Conservation (phyloP, 1,139 yeast species). For the Blastobotrys malaysiensis region DNA sequence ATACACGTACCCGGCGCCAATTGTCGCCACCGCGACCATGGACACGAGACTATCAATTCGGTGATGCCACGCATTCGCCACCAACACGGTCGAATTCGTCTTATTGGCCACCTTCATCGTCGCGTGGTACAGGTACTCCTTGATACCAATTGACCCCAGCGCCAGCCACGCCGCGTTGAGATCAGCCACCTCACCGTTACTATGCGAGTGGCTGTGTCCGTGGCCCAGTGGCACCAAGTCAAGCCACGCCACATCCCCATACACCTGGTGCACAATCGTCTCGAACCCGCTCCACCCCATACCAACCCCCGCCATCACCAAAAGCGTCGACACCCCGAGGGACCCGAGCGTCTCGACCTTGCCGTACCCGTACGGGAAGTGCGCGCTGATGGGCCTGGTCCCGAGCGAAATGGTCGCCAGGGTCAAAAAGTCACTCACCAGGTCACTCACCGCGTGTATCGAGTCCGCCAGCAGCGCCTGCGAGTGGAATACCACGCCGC, state of each 20-base stretch:
- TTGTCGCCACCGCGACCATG: constrained; percentile 81
- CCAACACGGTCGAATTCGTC: constrained; percentile 79
- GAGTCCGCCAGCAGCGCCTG: constrained; percentile 94
- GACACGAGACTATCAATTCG: constrained; percentile 94
- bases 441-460: constrained; percentile 83
- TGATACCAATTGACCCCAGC: constrained; percentile 73
- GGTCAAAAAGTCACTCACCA: constrained; percentile 84
- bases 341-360: constrained; percentile 91
- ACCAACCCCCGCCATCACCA: constrained; percentile 81
- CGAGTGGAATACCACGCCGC: constrained; percentile 90
- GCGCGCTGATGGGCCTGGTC: constrained; percentile 52
- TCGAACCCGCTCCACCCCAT: constrained; percentile 85
- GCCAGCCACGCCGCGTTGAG: constrained; percentile 97
- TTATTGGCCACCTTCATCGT: constrained; percentile 73
- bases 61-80: constrained; percentile 99
- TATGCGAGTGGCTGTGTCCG: constrained; percentile 40
- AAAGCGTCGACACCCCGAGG: constrained; percentile 73
- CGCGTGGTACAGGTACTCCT: constrained; percentile 79
- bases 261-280: constrained; percentile 50
- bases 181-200: constrained; percentile 46
- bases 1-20: constrained; percentile 75
- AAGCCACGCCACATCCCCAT: constrained; percentile 17
- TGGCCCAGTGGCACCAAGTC: constrained; percentile 37
- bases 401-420: constrained; percentile 83
- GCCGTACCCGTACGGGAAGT: constrained; percentile 86